phyloP scores from a whole-genome alignment of 208 protist genomes.

The Angomonas deanei region DNA sequence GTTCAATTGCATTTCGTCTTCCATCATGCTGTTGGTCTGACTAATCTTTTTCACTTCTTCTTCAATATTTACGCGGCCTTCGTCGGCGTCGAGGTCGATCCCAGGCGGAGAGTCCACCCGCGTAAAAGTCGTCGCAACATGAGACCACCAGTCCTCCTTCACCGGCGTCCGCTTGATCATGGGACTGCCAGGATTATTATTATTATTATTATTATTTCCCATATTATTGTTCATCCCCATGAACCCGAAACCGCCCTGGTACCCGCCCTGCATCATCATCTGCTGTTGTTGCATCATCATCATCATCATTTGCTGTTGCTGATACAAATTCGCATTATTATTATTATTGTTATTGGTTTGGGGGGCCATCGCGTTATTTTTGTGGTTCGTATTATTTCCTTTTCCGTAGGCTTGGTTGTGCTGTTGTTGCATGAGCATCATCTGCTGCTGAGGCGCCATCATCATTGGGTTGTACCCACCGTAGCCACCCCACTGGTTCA shows the following conservation, averaged over 20 bases:
- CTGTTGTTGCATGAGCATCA: neutral
- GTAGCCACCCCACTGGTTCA: no score
- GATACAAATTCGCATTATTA: no score
- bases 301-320: no score
- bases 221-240: no score
- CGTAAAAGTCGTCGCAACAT: neutral
- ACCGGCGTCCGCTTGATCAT: neutral
- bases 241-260: no score
- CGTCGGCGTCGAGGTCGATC: slow-evolving; percentile 1
- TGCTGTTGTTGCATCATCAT: no score
- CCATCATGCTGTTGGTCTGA: neutral
- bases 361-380: no score
- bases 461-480: neutral
- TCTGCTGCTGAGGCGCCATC: neutral
- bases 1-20: neutral
- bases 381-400: no score
- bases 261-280: no score
- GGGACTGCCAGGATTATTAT: no score
- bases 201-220: no score
- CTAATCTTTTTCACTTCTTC: neutral
- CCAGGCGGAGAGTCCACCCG: neutral
- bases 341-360: no score
- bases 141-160: neutral
- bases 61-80: neutral
- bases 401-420: neutral